Conservation (phyloP, 352 stramenopile species). For the Phytophthora ohioensis region DNA sequence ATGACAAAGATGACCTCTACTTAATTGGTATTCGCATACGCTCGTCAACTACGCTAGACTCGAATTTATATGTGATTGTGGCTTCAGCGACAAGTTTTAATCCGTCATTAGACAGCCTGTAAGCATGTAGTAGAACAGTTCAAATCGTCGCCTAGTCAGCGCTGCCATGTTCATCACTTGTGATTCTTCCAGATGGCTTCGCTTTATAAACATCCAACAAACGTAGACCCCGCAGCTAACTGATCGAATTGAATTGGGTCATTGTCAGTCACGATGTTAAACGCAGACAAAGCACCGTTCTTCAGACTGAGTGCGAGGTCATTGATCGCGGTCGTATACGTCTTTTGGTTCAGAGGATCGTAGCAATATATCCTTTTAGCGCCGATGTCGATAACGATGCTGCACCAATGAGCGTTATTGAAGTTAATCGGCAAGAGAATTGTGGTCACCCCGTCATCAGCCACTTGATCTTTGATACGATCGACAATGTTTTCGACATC, state of each 20-base stretch:
- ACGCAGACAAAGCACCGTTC: not conserved
- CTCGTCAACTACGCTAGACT: too few relatives aligned
- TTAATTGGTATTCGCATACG: too few relatives aligned
- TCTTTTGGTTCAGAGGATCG: not conserved
- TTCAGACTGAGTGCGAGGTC: not conserved
- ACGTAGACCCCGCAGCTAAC: not conserved
- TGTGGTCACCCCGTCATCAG: not conserved
- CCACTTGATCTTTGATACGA: not conserved
- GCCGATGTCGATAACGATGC: not conserved
- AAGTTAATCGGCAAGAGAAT: not conserved
- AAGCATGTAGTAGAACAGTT: not conserved
- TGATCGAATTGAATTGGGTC: not conserved
- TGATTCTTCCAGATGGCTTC: not conserved
- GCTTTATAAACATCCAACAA: not conserved
- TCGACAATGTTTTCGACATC: not conserved
- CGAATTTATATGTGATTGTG: too few relatives aligned
- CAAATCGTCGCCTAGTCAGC: not conserved
- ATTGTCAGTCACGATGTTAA: not conserved
- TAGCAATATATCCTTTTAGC: not conserved
- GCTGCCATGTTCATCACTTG: not conserved
- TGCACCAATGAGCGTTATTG: not conserved
- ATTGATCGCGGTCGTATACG: not conserved
- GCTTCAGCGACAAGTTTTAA: too few relatives aligned
- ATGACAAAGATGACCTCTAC: too few relatives aligned
- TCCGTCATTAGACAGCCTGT: not conserved